Base-by-base conservation (phyloP, 257 asterid species). In the Solanum raphanifolium region DNA sequence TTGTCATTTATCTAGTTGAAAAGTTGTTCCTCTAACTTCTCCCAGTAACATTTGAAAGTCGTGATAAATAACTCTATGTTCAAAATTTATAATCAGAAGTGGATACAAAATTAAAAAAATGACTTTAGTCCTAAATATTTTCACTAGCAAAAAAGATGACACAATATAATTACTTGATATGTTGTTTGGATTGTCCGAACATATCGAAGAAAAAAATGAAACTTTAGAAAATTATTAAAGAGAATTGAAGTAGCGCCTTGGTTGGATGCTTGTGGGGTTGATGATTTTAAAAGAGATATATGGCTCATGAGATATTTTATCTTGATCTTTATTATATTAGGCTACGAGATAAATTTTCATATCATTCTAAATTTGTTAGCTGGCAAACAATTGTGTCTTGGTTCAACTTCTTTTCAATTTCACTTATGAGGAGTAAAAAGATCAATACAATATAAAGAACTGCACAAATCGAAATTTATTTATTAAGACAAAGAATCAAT, bases 391-490 rank as follows among this genome's bases (percentile, higher is more conserved):
- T 10, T 0, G 18, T 10, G 1, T 65, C 31, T 65, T 65, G 3
- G 6, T 65, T 65, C 7, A 62, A 23, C 1, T 62, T 62, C 7
- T 62, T 65, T 65, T 62, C 12, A 23, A 23, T 25, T 62, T 65
- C 3, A 65, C 72, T 65, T 65, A 12, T 65, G 32, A 2, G 32
- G 18, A 10, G 32, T 65, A 27, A 65, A n/a, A n/a, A 65, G 3
- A 65, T 0, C 13, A n/a, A 4, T 23, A 62, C 7, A 65, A 2
- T 5, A 65, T 0, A 65, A n/a, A n/a, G 16, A 12, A n/a, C 4
- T 23, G 0, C 13, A n/a, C 13, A 12, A 65, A 9, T 65, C 3
- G 6, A 9, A 62, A n/a, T 65, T 11, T 25, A 5, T 11, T 9
- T n/a, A 65, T 65, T n/a, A 65, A 65, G 32, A 65, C 8, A 65